A percentile compares a stretch with the other conserved stretches of the same genome.
Conservation (phyloP, 768 basidiomycete genomes). For the Mycena haematopus region DNA sequence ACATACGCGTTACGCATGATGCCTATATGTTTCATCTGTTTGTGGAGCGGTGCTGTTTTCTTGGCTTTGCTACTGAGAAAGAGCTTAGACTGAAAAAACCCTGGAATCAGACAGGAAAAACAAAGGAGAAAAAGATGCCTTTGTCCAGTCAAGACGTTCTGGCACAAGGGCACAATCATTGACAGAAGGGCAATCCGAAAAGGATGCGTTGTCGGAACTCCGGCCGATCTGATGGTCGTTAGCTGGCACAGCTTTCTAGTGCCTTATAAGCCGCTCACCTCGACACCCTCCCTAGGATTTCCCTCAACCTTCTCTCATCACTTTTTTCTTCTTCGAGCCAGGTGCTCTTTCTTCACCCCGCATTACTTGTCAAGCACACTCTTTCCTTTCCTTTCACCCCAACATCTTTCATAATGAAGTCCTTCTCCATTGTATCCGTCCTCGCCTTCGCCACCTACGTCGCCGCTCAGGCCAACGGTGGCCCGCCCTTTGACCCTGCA, state of each 20-base stretch:
- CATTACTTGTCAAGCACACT: conserved; percentile 13
- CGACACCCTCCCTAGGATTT: neutral
- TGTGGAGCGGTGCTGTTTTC: neutral
- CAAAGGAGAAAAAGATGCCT: neutral
- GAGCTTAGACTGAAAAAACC: neutral
- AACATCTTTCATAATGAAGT: conserved; percentile 22
- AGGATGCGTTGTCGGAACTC: neutral
- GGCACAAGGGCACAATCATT: neutral
- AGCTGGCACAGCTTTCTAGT: neutral
- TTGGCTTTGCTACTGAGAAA: neutral
- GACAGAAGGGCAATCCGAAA: neutral
- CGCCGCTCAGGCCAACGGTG: conserved; percentile 19
- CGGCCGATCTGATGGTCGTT: neutral
- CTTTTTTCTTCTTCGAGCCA: conserved; percentile 22
- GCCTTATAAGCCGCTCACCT: conserved; percentile 1
- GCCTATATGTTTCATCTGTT: neutral
- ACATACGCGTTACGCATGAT: neutral
- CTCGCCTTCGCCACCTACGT: conserved; percentile 20
- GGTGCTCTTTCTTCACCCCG: conserved; percentile 17
- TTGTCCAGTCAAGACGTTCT: neutral
- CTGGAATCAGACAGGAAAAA: neutral
- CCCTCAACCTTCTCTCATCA: conserved; percentile 24
- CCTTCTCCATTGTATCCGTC: conserved; percentile 11
- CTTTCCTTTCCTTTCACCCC: neutral
- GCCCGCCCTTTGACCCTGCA: conserved; percentile 21